phyloP scores from a whole-genome alignment of 2,329 filamentous ascomycete species.

The Trichoderma sp. region DNA sequence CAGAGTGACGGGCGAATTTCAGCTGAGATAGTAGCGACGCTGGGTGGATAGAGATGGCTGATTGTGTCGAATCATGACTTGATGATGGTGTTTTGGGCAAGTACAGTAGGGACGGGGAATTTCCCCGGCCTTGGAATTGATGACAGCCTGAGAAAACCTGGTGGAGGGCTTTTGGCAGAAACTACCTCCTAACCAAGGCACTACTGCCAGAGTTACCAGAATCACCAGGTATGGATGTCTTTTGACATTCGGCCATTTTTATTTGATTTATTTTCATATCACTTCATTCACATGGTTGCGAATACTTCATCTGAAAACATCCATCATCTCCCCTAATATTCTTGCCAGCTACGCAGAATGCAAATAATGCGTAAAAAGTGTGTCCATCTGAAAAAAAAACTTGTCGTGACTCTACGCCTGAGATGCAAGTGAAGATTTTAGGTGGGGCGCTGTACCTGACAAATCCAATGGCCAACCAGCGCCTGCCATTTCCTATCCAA shows the following conservation, averaged over 20 bases:
- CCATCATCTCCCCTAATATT: neutral
- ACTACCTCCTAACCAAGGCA: neutral
- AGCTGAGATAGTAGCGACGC: neutral
- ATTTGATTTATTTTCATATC: neutral
- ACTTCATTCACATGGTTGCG: neutral
- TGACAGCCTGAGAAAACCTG: neutral
- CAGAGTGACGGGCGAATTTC: neutral
- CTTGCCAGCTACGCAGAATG: neutral
- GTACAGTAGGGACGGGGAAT: neutral
- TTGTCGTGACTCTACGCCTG: constrained; percentile 3
- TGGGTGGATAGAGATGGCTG: neutral
- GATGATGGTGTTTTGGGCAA: neutral
- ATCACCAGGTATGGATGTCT: neutral
- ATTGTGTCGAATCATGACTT: neutral
- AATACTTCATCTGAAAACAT: neutral
- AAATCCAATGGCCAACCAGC: constrained; percentile 13
- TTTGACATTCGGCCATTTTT: neutral
- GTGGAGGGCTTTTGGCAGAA: neutral
- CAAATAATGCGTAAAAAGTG: neutral
- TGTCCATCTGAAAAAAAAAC: neutral
- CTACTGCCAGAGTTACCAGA: neutral
- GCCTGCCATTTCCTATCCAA: neutral
- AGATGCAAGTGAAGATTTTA: constrained; percentile 14
- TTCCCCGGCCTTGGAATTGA: neutral
- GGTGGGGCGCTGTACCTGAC: constrained; percentile 1